Conservation (phyloP, 2,329 filamentous ascomycete genomes). For the Lecanosticta acicola region DNA sequence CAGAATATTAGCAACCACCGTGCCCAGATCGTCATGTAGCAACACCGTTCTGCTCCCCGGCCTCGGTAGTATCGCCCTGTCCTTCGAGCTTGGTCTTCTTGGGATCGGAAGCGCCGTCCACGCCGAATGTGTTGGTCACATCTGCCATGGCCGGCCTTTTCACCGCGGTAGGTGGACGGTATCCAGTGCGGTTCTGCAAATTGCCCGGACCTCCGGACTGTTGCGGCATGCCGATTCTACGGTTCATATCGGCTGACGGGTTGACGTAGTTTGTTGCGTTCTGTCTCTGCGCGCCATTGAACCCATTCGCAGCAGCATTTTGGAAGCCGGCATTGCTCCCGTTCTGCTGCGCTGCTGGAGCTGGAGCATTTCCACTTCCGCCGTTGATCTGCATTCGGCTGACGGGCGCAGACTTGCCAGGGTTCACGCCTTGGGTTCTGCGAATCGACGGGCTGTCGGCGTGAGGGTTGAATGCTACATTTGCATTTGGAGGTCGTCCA, state of each 20-base stretch:
- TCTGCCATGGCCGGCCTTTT: slow-evolving; percentile 39
- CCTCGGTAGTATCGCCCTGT: not conserved
- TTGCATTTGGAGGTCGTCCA: slow-evolving; percentile 27
- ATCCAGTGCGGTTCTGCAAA: slow-evolving; percentile 38
- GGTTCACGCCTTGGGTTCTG: slow-evolving; percentile 82
- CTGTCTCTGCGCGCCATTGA: slow-evolving; percentile 17
- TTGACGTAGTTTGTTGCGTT: slow-evolving; percentile 43
- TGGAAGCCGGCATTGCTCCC: slow-evolving; percentile 8
- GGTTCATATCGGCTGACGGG: slow-evolving; percentile 42
- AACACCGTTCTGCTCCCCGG: not conserved
- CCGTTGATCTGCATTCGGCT: slow-evolving; percentile 33
- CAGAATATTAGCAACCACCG: not conserved
- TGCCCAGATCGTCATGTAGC: not conserved
- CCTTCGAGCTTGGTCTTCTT: slow-evolving; percentile 40
- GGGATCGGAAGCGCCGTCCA: slow-evolving; percentile 33
- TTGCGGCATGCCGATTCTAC: slow-evolving; percentile 47
- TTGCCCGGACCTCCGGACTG: slow-evolving; percentile 25
- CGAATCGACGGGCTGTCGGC: slow-evolving; percentile 67
- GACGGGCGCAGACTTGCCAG: slow-evolving; percentile 69
- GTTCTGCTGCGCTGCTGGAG: slow-evolving; percentile 9
- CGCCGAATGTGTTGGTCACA: slow-evolving; percentile 40
- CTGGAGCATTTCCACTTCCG: slow-evolving; percentile 4
- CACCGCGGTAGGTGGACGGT: slow-evolving; percentile 39
- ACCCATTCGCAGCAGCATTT: slow-evolving; percentile 10
- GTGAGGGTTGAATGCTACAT: slow-evolving; percentile 44